Evolutionary conservation across 208 protist genomes (phyloP).

Genomic region (Leishmania guyanensis): DNA sequence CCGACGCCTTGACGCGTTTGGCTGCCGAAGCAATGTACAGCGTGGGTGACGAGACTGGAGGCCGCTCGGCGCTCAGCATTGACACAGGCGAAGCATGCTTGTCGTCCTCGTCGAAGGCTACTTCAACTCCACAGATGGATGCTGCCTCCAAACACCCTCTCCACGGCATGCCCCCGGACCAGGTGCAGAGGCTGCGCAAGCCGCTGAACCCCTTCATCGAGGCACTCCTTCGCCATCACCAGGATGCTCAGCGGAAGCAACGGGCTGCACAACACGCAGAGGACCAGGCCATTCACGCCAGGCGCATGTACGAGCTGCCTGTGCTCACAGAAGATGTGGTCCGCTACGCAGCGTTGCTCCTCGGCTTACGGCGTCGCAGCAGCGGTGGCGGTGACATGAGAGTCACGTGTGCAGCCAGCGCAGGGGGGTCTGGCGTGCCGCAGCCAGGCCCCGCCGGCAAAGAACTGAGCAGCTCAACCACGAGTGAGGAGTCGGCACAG

Average conservation of each 20-base stretch:
- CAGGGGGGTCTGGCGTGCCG: not conserved
- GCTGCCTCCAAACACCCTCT: conserved; percentile 3
- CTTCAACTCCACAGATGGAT: not conserved
- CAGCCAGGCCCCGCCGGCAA: not conserved
- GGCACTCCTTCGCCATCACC: conserved; percentile 20
- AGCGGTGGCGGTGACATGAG: not conserved
- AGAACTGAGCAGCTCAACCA: not conserved
- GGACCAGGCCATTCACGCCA: conserved; percentile 14
- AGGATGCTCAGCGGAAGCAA: conserved; percentile 17
- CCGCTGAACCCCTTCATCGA: conserved; percentile 25
- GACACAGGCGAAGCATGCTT: conserved; percentile 2
- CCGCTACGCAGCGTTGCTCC: conserved; percentile 24
- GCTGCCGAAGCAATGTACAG: not conserved
- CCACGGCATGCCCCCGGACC: conserved; percentile 17
- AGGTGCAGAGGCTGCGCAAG: conserved; percentile 20
- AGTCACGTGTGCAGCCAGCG: not conserved
- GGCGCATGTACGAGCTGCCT: conserved; percentile 32
- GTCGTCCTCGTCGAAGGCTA: not conserved
- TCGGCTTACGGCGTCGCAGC: conserved; percentile 19
- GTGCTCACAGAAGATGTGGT: conserved; percentile 28
- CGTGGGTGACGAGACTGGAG: not conserved
- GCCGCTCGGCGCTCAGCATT: not conserved
- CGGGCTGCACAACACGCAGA: conserved; percentile 17
- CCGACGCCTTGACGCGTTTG: not conserved
- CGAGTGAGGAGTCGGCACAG: not conserved